These are phyloP conservation scores for Salinomyces thailandicus DNA, from an alignment of 2,329 filamentous ascomycete species.

Conservation along the genomic window DNA sequence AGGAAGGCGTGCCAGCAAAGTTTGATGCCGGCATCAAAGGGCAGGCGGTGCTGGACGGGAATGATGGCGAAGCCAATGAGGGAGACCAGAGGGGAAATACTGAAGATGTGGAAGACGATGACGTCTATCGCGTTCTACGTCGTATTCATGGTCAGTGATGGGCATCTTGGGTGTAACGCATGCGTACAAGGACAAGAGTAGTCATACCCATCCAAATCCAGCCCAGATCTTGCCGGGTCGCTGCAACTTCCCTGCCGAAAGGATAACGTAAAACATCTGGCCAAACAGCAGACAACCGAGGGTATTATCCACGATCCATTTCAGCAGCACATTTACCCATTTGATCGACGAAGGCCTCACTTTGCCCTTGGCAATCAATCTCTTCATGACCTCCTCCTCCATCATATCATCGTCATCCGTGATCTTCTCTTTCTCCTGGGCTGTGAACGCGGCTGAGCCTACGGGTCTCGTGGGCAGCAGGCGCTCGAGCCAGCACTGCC, in stretches of 20 bases:
- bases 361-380: conserved; percentile 12
- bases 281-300: conserved; percentile 5
- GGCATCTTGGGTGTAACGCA: too few relatives aligned
- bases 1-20: conserved; percentile 5
- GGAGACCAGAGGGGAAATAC: conserved; percentile 3
- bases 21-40: conserved; percentile 5
- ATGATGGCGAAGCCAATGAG: conserved; percentile 9
- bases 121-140: too few relatives aligned
- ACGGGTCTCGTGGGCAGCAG: conserved; percentile 8
- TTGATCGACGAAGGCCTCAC: conserved; percentile 8
- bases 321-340: conserved; percentile 10
- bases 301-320: conserved; percentile 9
- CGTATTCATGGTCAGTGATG: too few relatives aligned
- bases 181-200: not conserved
- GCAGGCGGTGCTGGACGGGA: conserved; percentile 11
- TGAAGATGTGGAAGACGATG: conserved; percentile 6
- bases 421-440: conserved; percentile 3
- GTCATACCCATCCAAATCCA: not conserved
- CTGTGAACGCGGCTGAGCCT: not conserved
- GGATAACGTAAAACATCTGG: not conserved
- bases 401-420: conserved; percentile 1
- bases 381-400: conserved; percentile 10
- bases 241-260: not conserved
- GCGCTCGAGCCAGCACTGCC: conserved; percentile 13
- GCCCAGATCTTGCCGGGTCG: not conserved